phyloP scores from a whole-genome alignment of 2,329 filamentous ascomycete species.

The Coleophoma crateriformis region DNA sequence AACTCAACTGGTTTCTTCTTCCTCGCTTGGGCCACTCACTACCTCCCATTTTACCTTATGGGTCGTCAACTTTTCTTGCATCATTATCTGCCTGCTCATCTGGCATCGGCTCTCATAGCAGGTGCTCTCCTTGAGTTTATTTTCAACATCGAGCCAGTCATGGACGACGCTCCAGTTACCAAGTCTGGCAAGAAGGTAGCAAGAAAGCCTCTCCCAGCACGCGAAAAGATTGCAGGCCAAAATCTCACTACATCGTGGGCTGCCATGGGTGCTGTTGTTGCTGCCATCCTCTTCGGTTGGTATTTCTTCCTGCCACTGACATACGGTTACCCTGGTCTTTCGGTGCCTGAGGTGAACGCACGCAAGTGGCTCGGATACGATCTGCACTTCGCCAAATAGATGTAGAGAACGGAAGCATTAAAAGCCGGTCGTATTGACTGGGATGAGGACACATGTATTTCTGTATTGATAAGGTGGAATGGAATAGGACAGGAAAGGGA shows the following conservation, averaged over 20 bases:
- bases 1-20: conserved; percentile 99
- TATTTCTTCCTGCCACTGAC: conserved; percentile 93
- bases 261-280: conserved; percentile 65
- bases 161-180: conserved; percentile 41
- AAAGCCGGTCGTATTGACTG: too few species aligned
- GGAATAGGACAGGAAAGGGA: too few species aligned
- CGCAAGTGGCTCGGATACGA: conserved; percentile 98
- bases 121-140: conserved; percentile 92
- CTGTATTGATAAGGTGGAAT: too few species aligned
- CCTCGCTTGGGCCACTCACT: conserved; percentile 95
- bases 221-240: conserved; percentile 74
- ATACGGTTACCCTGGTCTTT: conserved; percentile 87
- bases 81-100: conserved; percentile 92
- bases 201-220: conserved; percentile 66
- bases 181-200: conserved; percentile 41
- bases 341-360: conserved; percentile 68
- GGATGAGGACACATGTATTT: too few species aligned
- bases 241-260: conserved; percentile 76
- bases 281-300: conserved; percentile 69
- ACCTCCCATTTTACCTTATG: conserved; percentile 97
- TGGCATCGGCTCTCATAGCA: conserved; percentile 84
- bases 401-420: neutral
- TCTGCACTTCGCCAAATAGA: conserved; percentile 92
- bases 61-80: conserved; percentile 96
- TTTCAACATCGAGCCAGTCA: conserved; percentile 79